Conservation (phyloP, 208 protist species). For the Herpetomonas samuelpessoai region DNA sequence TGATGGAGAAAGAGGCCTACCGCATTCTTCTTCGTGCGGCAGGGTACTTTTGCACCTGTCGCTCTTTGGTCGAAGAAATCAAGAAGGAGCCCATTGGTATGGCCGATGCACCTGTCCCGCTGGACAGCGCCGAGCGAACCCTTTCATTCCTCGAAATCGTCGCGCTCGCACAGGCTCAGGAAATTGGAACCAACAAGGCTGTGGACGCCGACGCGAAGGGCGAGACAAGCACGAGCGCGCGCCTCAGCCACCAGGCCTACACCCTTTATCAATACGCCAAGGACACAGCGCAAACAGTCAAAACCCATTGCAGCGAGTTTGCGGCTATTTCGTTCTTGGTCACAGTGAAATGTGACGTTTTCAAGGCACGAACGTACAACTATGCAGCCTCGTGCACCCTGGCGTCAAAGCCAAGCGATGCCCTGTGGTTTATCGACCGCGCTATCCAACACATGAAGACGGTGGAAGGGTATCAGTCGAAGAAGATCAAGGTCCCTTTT, state of each 20-base stretch:
- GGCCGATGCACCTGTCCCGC: conserved; percentile 26
- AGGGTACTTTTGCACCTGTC: conserved; percentile 54
- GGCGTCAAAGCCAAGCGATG: conserved; percentile 35
- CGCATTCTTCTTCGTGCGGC: conserved; percentile 47
- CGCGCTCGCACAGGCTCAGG: conserved; percentile 58
- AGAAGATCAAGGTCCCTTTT: conserved; percentile 41
- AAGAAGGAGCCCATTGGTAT: conserved; percentile 32
- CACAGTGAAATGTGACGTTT: conserved; percentile 48
- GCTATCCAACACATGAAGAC: conserved; percentile 21
- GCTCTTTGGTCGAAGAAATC: conserved; percentile 31
- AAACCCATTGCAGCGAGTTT: conserved; percentile 25
- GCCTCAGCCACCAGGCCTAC: conserved; percentile 51
- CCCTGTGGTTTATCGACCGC: conserved; percentile 26
- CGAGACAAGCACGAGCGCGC: conserved; percentile 19
- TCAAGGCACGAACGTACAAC: conserved; percentile 35
- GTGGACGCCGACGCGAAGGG: conserved; percentile 38
- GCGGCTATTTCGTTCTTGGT: conserved; percentile 27
- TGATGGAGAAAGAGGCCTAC: conserved; percentile 65
- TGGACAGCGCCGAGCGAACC: conserved; percentile 28
- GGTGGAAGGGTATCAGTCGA: conserved; percentile 26
- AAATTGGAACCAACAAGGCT: conserved; percentile 51
- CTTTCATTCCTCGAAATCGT: conserved; percentile 33
- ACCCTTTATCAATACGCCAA: conserved; percentile 43
- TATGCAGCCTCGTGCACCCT: conserved; percentile 41
- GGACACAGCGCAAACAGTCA: conserved; percentile 14